These are phyloP conservation scores for Alternaria gaisen DNA, from an alignment of 2,329 filamentous ascomycete genomes.

Conservation along the genomic window DNA sequence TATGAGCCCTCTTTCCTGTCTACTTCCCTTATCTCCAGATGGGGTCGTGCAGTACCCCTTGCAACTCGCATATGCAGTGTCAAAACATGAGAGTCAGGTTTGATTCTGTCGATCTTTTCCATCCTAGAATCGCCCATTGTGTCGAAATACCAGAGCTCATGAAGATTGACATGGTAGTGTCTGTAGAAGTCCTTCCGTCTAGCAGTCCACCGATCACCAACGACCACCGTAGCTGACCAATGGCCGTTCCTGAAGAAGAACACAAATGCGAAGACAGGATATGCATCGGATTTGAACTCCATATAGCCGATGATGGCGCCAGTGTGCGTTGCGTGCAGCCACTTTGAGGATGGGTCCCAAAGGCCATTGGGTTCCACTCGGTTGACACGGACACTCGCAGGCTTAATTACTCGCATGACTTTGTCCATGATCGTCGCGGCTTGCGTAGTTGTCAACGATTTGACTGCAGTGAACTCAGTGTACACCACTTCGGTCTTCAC, in stretches of 20 bases:
- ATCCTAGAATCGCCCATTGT: constrained; percentile 4
- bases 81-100: not conserved
- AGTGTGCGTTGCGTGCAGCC: constrained; percentile 10
- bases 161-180: constrained; percentile 4
- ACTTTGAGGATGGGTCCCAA: constrained; percentile 1
- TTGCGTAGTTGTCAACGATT: not conserved
- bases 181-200: constrained; percentile 11
- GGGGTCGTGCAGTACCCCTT: constrained; percentile 5
- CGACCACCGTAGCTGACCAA: constrained; percentile 8
- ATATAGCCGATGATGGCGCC: constrained; percentile 13
- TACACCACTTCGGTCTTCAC: constrained; percentile 6
- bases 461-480: constrained; percentile 10
- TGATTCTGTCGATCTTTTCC: not conserved
- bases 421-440: not conserved
- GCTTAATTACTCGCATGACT: not conserved
- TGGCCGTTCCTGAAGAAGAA: constrained; percentile 12
- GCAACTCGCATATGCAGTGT: constrained; percentile 8
- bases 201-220: not conserved
- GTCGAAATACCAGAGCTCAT: constrained; percentile 5
- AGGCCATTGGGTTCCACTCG: constrained; percentile 9
- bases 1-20: not conserved
- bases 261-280: constrained; percentile 6
- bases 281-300: not conserved
- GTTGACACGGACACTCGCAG: not conserved
- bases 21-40: constrained; percentile 1